phyloP scores from a whole-genome alignment of 345 rosid species.

The Arabis hirsuta region DNA sequence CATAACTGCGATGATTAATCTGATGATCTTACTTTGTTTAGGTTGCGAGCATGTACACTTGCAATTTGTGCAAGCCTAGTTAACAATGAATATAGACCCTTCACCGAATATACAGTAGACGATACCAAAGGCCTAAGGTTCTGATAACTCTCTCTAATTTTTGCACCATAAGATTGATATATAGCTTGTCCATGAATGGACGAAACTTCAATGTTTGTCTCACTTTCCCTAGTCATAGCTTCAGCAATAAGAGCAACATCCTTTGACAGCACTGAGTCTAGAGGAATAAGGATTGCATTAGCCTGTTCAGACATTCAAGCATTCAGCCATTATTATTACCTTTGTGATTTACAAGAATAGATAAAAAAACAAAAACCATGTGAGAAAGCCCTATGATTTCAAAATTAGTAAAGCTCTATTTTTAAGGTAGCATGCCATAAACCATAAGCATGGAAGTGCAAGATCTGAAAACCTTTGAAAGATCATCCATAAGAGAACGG shows the following conservation, averaged over 20 bases:
- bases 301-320: conserved; percentile 53
- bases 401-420: conserved; percentile 17
- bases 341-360: conserved; percentile 28
- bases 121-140: conserved; percentile 64
- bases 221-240: conserved; percentile 73
- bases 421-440: not conserved
- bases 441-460: conserved; percentile 7
- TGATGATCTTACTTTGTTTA: conserved; percentile 65
- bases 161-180: conserved; percentile 77
- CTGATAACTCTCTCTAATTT: conserved; percentile 77
- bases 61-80: conserved; percentile 83
- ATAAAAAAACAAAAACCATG: not conserved
- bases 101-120: conserved; percentile 59
- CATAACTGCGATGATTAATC: conserved; percentile 20
- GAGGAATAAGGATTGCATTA: conserved; percentile 77
- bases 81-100: conserved; percentile 65
- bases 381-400: conserved; percentile 8
- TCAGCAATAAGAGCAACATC: conserved; percentile 89
- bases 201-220: conserved; percentile 76
- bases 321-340: conserved; percentile 13
- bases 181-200: conserved; percentile 92
- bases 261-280: conserved; percentile 74
- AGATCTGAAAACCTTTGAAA: conserved; percentile 68
- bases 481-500: conserved; percentile 73
- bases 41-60: conserved; percentile 85